A percentile compares a stretch with the other conserved stretches of the same genome.
Conservation (phyloP, 140 eudicot species). For the Oenanthe javanica region DNA sequence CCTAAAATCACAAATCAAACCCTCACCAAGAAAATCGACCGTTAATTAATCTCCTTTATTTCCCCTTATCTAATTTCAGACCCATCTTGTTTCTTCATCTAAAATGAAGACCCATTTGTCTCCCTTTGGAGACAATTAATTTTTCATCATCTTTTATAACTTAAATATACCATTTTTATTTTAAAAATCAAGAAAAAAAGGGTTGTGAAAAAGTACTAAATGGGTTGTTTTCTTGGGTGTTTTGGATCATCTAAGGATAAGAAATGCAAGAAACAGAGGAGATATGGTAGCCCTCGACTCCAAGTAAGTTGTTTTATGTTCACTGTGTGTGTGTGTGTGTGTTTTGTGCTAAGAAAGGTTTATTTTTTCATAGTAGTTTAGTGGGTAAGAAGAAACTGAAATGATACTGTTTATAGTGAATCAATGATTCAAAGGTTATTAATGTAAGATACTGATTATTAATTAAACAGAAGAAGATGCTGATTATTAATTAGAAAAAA, state of each 20-base stretch:
- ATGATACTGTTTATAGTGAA: neutral
- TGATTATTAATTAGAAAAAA: neutral
- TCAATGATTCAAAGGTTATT: neutral
- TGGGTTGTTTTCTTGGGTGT: constrained; percentile 97
- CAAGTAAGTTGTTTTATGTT: constrained; percentile 36
- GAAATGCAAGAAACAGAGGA: constrained; percentile 38
- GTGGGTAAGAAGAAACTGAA: neutral
- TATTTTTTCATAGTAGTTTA: neutral
- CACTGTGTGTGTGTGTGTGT: neutral
- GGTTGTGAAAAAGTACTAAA: constrained; percentile 6
- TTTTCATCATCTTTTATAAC: constrained; percentile 12
- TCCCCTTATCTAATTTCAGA: neutral
- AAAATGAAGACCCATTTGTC: constrained; percentile 26
- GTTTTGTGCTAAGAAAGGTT: too few species aligned
- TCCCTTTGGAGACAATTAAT: neutral
- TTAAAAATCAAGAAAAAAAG: constrained; percentile 12
- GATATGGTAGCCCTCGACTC: constrained; percentile 38
- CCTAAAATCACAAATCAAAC: neutral
- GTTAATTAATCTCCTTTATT: constrained; percentile 18
- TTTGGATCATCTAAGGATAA: constrained; percentile 61
- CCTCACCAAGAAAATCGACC: constrained; percentile 24
- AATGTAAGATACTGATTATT: neutral
- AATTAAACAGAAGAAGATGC: neutral
- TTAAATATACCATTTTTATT: neutral
- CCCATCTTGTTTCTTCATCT: constrained; percentile 12